Evolutionary conservation across 2,329 filamentous ascomycete species (phyloP).

Genomic region (Penicillium sp.): DNA sequence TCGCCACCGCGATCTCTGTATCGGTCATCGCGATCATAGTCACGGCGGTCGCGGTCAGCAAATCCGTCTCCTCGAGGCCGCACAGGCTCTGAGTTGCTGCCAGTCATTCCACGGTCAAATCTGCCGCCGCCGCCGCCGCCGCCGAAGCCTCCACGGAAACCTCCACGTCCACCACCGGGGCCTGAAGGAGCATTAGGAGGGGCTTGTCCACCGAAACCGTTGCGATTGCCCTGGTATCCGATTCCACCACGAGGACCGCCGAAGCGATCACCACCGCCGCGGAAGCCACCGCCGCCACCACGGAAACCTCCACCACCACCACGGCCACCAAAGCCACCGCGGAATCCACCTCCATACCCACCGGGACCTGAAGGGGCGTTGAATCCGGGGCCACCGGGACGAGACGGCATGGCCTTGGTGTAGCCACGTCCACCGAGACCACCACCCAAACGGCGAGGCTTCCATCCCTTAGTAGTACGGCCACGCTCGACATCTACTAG

Average conservation of each 20-base stretch:
- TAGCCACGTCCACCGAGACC: slow-evolving; percentile 91
- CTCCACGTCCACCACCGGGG: slow-evolving; percentile 57
- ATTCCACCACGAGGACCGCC: slow-evolving; percentile 53
- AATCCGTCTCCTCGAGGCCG: slow-evolving; percentile 64
- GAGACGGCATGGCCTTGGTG: slow-evolving; percentile 74
- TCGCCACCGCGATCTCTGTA: slow-evolving; percentile 39
- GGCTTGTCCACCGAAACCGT: slow-evolving; percentile 50
- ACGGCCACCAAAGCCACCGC: slow-evolving; percentile 54
- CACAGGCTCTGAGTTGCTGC: slow-evolving; percentile 83
- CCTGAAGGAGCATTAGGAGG: slow-evolving; percentile 55
- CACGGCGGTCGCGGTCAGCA: slow-evolving; percentile 48
- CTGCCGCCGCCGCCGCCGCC: slow-evolving; percentile 47
- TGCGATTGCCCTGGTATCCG: slow-evolving; percentile 61
- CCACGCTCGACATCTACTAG: slow-evolving; percentile 96
- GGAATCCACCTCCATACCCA: slow-evolving; percentile 58
- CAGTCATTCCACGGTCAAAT: slow-evolving; percentile 60
- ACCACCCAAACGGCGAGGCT: slow-evolving; percentile 85
- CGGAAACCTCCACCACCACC: slow-evolving; percentile 46
- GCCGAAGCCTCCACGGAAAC: slow-evolving; percentile 52
- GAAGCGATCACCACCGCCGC: slow-evolving; percentile 52
- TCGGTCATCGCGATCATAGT: slow-evolving; percentile 55
- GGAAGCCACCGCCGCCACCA: slow-evolving; percentile 46
- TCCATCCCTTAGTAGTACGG: slow-evolving; percentile 91
- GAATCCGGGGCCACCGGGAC: slow-evolving; percentile 67
- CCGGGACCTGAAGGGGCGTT: slow-evolving; percentile 58